Conservation (phyloP, 148 eudicot species). For the Rhododendron ferrugineum region DNA sequence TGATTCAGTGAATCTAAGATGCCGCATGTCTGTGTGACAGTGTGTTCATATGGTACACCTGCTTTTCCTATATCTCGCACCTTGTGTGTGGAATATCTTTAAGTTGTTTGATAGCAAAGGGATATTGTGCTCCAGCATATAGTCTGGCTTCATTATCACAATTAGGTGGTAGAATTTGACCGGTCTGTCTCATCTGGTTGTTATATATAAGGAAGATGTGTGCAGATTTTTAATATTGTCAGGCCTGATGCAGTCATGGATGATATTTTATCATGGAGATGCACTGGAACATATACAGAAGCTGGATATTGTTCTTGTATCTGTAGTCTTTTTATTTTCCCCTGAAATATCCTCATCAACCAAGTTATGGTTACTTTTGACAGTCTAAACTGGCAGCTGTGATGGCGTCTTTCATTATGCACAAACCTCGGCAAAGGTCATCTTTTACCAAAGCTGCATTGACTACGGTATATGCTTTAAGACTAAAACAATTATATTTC, state of each 20-base stretch:
- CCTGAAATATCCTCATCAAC: background rate
- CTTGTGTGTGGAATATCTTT: background rate
- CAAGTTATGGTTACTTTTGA: slow-evolving; percentile 5
- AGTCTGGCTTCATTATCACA: background rate
- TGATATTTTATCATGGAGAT: background rate
- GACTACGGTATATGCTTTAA: slow-evolving; percentile 52
- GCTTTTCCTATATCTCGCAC: background rate
- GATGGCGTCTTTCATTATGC: slow-evolving; percentile 89
- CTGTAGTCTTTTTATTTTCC: background rate
- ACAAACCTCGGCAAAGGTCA: slow-evolving; percentile 75
- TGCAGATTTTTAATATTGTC: background rate
- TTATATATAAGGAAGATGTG: background rate
- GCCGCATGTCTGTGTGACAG: background rate
- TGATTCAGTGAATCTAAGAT: background rate
- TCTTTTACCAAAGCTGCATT: slow-evolving; percentile 69
- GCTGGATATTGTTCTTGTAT: background rate
- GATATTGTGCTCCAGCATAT: background rate
- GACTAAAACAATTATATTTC: background rate
- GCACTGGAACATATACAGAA: background rate
- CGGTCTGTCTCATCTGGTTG: background rate
- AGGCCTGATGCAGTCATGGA: background rate
- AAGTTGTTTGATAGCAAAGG: background rate
- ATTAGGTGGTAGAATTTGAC: background rate
- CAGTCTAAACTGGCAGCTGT: slow-evolving; percentile 84
- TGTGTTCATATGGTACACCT: background rate